A percentile compares a stretch with the other conserved stretches of the same genome.
phyloP scores from a whole-genome alignment of 805 yeast genomes.

The Starmera caribaea region DNA sequence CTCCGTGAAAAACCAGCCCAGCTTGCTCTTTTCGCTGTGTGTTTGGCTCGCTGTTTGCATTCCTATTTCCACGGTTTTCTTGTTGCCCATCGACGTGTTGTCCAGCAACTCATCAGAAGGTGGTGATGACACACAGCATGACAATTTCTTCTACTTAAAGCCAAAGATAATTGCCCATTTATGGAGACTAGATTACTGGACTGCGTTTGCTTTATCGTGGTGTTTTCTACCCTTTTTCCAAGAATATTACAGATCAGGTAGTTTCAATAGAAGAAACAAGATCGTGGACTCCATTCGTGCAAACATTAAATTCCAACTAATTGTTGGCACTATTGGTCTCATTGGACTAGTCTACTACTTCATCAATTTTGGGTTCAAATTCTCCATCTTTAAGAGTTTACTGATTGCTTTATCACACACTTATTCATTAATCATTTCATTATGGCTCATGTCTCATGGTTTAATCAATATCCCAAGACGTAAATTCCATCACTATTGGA shows the following conservation, averaged over 20 bases:
- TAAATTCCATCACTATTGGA: constrained; percentile 24
- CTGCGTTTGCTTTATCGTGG: constrained; percentile 76
- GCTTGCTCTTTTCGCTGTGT: constrained; percentile 11
- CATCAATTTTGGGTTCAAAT: constrained; percentile 41
- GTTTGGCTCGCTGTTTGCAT: constrained; percentile 51
- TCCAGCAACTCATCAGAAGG: constrained; percentile 28
- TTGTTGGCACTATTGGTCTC: constrained; percentile 42
- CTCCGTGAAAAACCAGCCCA: constrained; percentile 11
- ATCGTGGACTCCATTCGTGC: constrained; percentile 47
- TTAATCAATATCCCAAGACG: constrained; percentile 55
- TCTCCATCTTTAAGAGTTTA: constrained; percentile 51
- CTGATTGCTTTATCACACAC: constrained; percentile 71
- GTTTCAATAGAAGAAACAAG: constrained; percentile 35
- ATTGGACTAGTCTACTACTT: constrained; percentile 52
- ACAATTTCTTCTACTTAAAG: constrained; percentile 34
- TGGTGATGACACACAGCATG: constrained; percentile 1
- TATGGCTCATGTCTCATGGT: constrained; percentile 85
- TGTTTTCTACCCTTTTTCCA: constrained; percentile 61
- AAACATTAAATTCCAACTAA: constrained; percentile 51
- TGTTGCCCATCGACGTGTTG: constrained; percentile 68
- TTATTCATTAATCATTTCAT: constrained; percentile 62
- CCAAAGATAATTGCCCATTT: constrained; percentile 40
- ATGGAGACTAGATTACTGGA: constrained; percentile 78
- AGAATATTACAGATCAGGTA: constrained; percentile 64
- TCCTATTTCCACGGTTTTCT: constrained; percentile 64